Conservation (phyloP, 257 asterid species). For the Hygrophila difformis region DNA sequence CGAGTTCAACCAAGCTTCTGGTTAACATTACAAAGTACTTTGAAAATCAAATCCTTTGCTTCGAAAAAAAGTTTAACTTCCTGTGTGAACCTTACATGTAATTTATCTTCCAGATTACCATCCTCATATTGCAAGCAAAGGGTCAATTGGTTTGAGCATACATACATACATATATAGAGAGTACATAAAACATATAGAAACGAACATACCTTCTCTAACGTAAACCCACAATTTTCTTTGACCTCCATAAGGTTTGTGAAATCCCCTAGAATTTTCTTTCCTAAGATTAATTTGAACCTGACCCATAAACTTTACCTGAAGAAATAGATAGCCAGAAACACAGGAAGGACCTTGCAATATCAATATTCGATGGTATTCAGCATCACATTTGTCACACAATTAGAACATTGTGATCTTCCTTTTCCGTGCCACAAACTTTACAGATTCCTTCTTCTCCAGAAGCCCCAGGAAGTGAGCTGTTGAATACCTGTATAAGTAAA, state of each 20-base stretch:
- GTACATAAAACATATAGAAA: constrained; percentile 10
- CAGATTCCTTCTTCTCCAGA: constrained; percentile 99
- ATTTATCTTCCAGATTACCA: constrained; percentile 94
- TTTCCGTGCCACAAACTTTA: constrained; percentile 93
- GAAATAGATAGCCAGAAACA: constrained; percentile 41
- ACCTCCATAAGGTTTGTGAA: constrained; percentile 56
- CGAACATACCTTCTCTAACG: constrained; percentile 62
- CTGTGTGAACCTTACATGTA: constrained; percentile 82
- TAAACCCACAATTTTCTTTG: constrained; percentile 76
- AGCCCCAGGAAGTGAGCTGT: constrained; percentile 73
- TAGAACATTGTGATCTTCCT: constrained; percentile 79
- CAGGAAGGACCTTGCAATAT: constrained; percentile 97
- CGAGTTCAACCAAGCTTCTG: constrained; percentile 86
- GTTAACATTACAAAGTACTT: constrained; percentile 75
- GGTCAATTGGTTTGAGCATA: background rate
- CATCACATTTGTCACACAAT: constrained; percentile 87
- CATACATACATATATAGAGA: too few species aligned
- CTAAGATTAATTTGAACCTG: constrained; percentile 22
- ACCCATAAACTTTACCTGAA: constrained; percentile 25
- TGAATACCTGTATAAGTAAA: constrained; percentile 37
- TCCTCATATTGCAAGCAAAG: constrained; percentile 38
- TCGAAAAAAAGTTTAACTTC: constrained; percentile 73
- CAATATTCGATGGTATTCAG: constrained; percentile 82
- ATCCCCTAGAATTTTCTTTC: constrained; percentile 40
- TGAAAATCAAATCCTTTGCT: constrained; percentile 83